These are phyloP conservation scores for Cnidoscolus chayamansa DNA, from an alignment of 441 rosid species.

Conservation along the genomic window DNA sequence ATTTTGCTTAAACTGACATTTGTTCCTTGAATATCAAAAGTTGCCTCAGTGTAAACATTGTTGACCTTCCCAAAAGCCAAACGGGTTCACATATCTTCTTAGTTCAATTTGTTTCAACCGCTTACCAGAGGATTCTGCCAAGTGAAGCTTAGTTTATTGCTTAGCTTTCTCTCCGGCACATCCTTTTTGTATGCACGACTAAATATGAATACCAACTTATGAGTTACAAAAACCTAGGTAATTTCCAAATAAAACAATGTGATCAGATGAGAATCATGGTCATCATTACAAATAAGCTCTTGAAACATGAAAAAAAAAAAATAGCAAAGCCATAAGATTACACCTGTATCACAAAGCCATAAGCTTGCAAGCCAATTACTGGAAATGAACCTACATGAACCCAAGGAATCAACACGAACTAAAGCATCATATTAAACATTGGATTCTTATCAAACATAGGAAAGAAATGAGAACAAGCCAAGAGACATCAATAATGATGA, in stretches of 20 bases:
- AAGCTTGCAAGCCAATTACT: neutral
- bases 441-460: neutral
- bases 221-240: neutral
- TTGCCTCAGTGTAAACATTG: neutral
- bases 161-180: neutral
- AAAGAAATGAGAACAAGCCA: neutral
- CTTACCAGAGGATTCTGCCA: neutral
- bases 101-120: neutral
- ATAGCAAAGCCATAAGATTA: neutral
- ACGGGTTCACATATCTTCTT: neutral
- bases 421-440: neutral
- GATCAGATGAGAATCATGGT: slow-evolving; percentile 3
- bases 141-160: neutral
- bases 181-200: neutral
- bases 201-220: neutral
- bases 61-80: neutral
- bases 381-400: neutral
- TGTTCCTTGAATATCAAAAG: slow-evolving; percentile 1
- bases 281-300: neutral
- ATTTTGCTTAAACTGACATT: neutral
- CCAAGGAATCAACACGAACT: neutral
- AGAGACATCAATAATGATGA: neutral
- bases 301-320: neutral
- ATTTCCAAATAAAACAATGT: neutral
- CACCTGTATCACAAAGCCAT: neutral